Evolutionary conservation across 1,284 basidiomycete genomes (phyloP), one percentile per base, ranked within the genome.

Genomic region (Marasmius tenuissimus): DNA sequence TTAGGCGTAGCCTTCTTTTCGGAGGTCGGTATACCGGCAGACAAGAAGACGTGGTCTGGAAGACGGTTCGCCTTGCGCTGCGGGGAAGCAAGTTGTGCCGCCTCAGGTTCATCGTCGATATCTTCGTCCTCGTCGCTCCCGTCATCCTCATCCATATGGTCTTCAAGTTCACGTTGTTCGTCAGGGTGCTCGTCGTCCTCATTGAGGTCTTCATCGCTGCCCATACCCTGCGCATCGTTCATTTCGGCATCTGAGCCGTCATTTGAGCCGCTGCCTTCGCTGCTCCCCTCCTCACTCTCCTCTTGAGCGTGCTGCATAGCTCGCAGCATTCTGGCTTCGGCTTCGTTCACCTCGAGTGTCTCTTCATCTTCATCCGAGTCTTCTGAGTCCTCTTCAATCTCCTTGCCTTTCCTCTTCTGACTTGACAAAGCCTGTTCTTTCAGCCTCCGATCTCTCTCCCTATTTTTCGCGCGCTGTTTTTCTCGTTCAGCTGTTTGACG

Each of bases 1-100:
- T 62, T 68, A 60, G 37, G 63, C 64, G 58, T 68, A 62, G 54
- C 48, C 48, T 34, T 37, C 63, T 71, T 65, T 9, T 60, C 14
- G 47, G 70, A 52, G 64, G 72, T 65, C 6, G 74, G 67, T 1
- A 76, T 67, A 64, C 84, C 83, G 0, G 83, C 83, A 61, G 80
- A 73, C 1, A 71, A 63, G 66, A 84, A 84, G 33, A 85, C 68
- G 57, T 81, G 76, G 64, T 84, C 83, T 7, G 81, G 78, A 16
- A 84, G 79, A 65, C 83, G 78, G 48, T 77, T 71, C 14, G 68
- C 65, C 63, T 70, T 75, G 57, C 58, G 27, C 54, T 62, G 39
- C 52, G 55, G 50, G 59, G 59, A 61, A 16, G 71, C 69, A 33
- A 66, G 66, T n/a, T 58, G 34, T 47, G 12, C 60, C 33, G 63